Conservation (phyloP, 495 filamentous ascomycete species). For the Aspergillus bertholletiae region DNA sequence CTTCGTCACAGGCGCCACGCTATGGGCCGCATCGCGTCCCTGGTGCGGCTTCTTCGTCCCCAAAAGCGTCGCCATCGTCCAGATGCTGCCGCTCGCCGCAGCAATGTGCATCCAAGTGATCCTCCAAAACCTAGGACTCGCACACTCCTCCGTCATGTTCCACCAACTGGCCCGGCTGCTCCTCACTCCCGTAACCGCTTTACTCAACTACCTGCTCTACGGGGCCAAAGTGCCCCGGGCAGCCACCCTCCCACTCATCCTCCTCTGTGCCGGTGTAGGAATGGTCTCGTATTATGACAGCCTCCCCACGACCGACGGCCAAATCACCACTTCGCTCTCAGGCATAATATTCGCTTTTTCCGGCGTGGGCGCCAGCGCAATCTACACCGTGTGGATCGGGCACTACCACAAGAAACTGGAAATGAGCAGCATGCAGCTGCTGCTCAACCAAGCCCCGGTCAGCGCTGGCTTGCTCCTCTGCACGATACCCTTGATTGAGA, state of each 20-base stretch:
- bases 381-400: constrained; percentile 70
- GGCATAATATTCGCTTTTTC: constrained; percentile 63
- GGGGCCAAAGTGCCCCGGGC: constrained; percentile 51
- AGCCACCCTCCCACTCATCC: constrained; percentile 45
- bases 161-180: constrained; percentile 72
- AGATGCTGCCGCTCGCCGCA: constrained; percentile 61
- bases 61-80: constrained; percentile 47
- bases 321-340: constrained; percentile 45
- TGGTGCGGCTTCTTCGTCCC: constrained; percentile 57
- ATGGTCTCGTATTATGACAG: constrained; percentile 72
- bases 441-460: constrained; percentile 68
- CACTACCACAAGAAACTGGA: constrained; percentile 63
- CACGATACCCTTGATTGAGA: constrained; percentile 63
- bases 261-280: constrained; percentile 65
- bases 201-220: constrained; percentile 66
- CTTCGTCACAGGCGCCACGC: constrained; percentile 61
- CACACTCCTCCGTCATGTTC: constrained; percentile 69
- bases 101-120: constrained; percentile 72
- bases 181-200: constrained; percentile 64
- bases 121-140: constrained; percentile 69
- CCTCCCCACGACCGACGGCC: constrained; percentile 38
- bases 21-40: constrained; percentile 63
- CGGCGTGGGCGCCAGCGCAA: constrained; percentile 60
- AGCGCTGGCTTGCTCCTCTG: constrained; percentile 61
- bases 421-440: constrained; percentile 67